Percentiles rank a stretch among this genome's conserved stretches.
Conservation (phyloP, 805 yeast genomes). For the Metschnikowia dekortorum region DNA sequence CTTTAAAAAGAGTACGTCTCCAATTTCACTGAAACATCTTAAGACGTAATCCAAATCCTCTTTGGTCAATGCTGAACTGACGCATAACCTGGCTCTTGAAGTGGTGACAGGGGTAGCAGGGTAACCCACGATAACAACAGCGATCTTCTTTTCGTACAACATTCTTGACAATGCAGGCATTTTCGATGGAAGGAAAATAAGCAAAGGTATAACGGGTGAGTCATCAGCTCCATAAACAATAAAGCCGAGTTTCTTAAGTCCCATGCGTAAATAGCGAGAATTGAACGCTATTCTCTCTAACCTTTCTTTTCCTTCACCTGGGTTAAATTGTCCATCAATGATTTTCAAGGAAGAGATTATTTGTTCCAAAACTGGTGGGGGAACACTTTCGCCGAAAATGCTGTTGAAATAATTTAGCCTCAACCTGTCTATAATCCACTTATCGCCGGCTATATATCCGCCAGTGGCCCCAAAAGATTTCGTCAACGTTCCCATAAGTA, state of each 20-base stretch:
- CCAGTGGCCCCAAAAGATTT: conserved; percentile 99
- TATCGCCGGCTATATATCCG: conserved; percentile 85
- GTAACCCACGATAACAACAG: conserved; percentile 94
- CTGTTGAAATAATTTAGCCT: conserved; percentile 70
- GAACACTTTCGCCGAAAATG: conserved; percentile 75
- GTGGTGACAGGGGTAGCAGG: conserved; percentile 94
- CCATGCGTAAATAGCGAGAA: conserved; percentile 87
- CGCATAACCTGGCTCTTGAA: conserved; percentile 89
- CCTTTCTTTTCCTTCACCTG: conserved; percentile 92
- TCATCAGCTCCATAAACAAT: conserved; percentile 94
- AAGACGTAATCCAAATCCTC: conserved; percentile 85
- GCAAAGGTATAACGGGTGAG: conserved; percentile 89
- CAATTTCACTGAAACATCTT: conserved; percentile 67
- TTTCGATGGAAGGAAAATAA: conserved; percentile 85
- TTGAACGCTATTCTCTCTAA: conserved; percentile 92
- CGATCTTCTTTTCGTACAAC: conserved; percentile 75
- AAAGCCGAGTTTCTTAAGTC: conserved; percentile 87
- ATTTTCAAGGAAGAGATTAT: conserved; percentile 75
- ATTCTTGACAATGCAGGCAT: conserved; percentile 89
- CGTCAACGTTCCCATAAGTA: conserved; percentile 96
- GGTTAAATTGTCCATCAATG: conserved; percentile 75
- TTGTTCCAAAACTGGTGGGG: conserved; percentile 91
- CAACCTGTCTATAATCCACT: conserved; percentile 65
- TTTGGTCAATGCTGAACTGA: conserved; percentile 87
- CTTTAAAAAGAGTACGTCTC: conserved; percentile 71